Base-by-base conservation (phyloP, 257 asterid species). In the Fraxinus quadrangulata region DNA sequence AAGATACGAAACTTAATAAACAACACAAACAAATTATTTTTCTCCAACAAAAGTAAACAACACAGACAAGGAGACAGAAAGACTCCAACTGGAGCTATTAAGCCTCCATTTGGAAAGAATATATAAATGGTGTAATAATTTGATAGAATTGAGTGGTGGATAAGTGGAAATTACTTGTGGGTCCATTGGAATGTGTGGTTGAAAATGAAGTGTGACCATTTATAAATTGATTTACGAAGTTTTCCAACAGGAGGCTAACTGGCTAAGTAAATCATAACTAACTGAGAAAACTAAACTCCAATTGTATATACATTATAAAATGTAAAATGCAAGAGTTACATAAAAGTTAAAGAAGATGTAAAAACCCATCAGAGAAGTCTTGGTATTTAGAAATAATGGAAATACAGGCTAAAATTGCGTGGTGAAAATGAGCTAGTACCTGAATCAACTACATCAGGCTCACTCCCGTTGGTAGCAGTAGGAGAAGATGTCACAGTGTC, bases 401-500 rank as follows among this genome's bases (percentile, higher is more conserved):
- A n/a, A 16, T 8, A 23, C 9, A 61, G 4, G 54, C 23, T 30
- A 72, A 70, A 63, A 23, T 11, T 63, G 69, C 34, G 26, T 26
- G 69, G 28, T 63, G 69, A 63, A 9, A 70, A 23, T 12, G 49
- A 67, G 33, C 54, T 21, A 40, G 76, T 81, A 90, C 97, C 96
- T 84, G 89, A 82, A 83, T 81, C 87, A 66, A 75, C 84, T 33
- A 67, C 82, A 70, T 75, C 82, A 70, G 72, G 76, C 72, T n/a
- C 76, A 77, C 81, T 87, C 81, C 26, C 47, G 75, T 80, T 63
- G 66, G 65, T 47, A 24, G 83, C 40, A 70, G 79, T 77, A 77
- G 81, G 74, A 78, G 89, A 85, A 77, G 90, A 75, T 45, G 76
- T 82, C 79, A 75, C 77, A 45, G 61, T 77, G 72, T 81, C 82